These are phyloP conservation scores for Decorospora gaudefroyi DNA, from an alignment of 2,329 filamentous ascomycete genomes.

Conservation along the genomic window DNA sequence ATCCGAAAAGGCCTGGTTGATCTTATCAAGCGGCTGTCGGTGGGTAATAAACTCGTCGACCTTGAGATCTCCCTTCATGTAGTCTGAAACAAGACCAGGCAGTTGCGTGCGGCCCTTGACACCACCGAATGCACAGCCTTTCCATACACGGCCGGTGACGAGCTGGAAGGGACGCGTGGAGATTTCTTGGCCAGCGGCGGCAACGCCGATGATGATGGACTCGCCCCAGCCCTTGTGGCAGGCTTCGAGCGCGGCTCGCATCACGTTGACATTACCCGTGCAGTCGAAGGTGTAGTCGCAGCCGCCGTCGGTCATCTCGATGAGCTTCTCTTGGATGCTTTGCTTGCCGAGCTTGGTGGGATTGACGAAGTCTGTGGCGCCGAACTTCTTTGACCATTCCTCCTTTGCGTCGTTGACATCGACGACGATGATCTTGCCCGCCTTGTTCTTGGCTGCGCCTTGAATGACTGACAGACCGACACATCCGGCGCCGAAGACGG, in stretches of 20 bases:
- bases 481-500: slow-evolving; percentile 93
- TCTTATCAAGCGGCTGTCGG: slow-evolving; percentile 77
- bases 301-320: slow-evolving; percentile 97
- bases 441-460: slow-evolving; percentile 83
- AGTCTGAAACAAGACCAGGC: slow-evolving; percentile 83
- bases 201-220: slow-evolving; percentile 97
- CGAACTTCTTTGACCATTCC: slow-evolving; percentile 90
- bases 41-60: slow-evolving; percentile 99
- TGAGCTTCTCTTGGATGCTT: slow-evolving; percentile 86
- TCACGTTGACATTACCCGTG: slow-evolving; percentile 94
- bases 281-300: slow-evolving; percentile 99
- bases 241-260: slow-evolving; percentile 92
- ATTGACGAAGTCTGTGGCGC: slow-evolving; percentile 96
- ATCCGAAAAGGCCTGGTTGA: slow-evolving; percentile 86
- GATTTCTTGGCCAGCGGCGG: slow-evolving; percentile 94
- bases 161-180: slow-evolving; percentile 95
- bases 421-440: slow-evolving; percentile 75
- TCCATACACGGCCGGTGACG: slow-evolving; percentile 96
- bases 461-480: slow-evolving; percentile 95
- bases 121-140: slow-evolving; percentile 94
- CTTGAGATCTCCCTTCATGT: slow-evolving; percentile 87
- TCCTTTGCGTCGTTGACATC: slow-evolving; percentile 90
- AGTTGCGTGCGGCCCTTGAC: slow-evolving; percentile 97
- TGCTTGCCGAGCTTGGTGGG: slow-evolving; percentile 68
- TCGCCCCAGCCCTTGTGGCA: slow-evolving; percentile 99